phyloP scores from a whole-genome alignment of 208 protist genomes.

The Plasmodiophora brassicae region DNA sequence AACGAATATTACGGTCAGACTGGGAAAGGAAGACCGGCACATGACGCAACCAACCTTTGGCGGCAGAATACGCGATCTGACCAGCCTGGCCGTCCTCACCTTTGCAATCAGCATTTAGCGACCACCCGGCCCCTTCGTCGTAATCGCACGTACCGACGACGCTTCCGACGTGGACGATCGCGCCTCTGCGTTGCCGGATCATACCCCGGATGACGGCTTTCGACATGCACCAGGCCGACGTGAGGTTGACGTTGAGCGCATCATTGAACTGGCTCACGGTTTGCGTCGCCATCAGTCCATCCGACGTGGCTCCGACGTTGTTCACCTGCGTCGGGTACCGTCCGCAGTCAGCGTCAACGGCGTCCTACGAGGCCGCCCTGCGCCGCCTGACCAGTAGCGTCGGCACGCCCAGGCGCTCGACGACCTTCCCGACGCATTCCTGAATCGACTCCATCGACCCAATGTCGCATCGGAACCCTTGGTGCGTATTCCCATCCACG shows the following conservation, averaged over 20 bases:
- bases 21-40: not conserved
- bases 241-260: not conserved
- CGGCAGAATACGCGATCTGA: constrained; percentile 1
- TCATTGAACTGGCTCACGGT: not conserved
- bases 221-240: constrained; percentile 17
- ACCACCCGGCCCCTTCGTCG: not conserved
- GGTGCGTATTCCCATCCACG: too few species aligned
- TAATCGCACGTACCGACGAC: not conserved
- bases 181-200: not conserved
- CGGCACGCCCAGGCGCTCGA: too few species aligned
- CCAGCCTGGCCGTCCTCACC: not conserved
- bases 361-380: too few species aligned
- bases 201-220: not conserved
- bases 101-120: not conserved
- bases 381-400: too few species aligned
- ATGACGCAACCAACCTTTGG: constrained; percentile 12
- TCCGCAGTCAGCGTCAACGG: too few species aligned
- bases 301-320: not conserved
- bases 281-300: not conserved
- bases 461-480: too few species aligned
- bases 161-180: not conserved
- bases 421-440: too few species aligned
- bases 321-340: too few species aligned
- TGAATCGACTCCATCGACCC: too few species aligned
- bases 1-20: not conserved